phyloP scores from a whole-genome alignment of 2,329 filamentous ascomycete species.

The Aschersonia sp. region DNA sequence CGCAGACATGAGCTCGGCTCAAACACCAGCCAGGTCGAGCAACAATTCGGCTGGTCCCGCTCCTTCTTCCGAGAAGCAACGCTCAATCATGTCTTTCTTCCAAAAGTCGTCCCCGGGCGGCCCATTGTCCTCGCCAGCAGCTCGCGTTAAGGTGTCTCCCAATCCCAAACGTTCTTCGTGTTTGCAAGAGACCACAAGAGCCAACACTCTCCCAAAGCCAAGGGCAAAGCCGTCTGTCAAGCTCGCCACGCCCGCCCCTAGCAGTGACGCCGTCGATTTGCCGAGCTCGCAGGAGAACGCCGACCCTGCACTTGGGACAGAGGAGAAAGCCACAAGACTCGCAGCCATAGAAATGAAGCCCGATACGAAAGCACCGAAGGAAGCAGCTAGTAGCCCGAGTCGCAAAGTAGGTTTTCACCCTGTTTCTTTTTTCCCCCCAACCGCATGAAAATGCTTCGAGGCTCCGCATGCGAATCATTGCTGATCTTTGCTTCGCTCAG shows the following conservation, averaged over 20 bases:
- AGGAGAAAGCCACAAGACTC: conserved; percentile 22
- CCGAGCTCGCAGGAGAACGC: conserved; percentile 55
- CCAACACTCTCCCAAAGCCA: conserved; percentile 21
- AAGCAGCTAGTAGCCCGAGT: conserved; percentile 53
- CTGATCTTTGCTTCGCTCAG: conserved; percentile 14
- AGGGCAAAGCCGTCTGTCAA: conserved; percentile 25
- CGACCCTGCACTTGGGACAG: conserved; percentile 30
- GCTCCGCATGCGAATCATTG: not conserved
- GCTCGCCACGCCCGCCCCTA: conserved; percentile 57
- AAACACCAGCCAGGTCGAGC: conserved; percentile 3
- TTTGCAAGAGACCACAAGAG: conserved; percentile 25
- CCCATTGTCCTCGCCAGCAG: conserved; percentile 16
- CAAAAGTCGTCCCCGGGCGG: conserved; percentile 24
- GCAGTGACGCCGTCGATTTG: conserved; percentile 59
- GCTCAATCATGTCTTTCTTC: conserved; percentile 29
- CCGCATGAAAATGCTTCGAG: too few species aligned
- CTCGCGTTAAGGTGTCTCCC: conserved; percentile 17
- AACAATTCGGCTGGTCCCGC: conserved; percentile 2
- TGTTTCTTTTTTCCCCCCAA: not conserved
- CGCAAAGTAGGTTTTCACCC: conserved; percentile 46
- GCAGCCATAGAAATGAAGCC: conserved; percentile 15
- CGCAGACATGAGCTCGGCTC: conserved; percentile 1
- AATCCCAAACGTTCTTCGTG: conserved; percentile 17
- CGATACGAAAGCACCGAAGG: conserved; percentile 13
- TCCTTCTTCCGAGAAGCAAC: conserved; percentile 23